Evolutionary conservation across 495 filamentous ascomycete genomes (phyloP), one percentile per base, ranked within the genome.

Genomic region (Chlorociboria aeruginascens): DNA sequence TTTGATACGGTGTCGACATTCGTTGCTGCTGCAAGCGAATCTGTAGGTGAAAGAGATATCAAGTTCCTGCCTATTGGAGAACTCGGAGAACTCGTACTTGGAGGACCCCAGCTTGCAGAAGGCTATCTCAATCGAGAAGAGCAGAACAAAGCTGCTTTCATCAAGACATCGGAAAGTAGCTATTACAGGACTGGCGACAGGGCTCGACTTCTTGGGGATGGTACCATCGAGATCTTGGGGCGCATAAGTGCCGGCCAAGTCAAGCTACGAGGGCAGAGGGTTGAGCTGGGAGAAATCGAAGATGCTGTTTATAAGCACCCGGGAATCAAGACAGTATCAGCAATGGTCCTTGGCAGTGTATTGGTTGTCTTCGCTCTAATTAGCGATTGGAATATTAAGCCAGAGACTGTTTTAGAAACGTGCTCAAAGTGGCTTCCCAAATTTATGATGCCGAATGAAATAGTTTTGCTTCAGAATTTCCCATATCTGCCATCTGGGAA

Each of bases 141-240:
- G 40, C 74, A 83, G n/a, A 95, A 83, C 0, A 67, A 72, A 11
- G 68, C 72, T 38, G 78, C 82, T 0, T 95, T 95, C 59, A 61
- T 76, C 4, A 12, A 32, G 0, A 42, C 70, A 14, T 52, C 75
- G 65, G 61, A 73, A 60, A 64, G 78, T 51, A 54, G 69, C 29
- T 67, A 90, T 16, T 95, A 95, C 63, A 72, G 85, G 17, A 97
- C 90, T 2, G 89, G 89, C 4, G 89, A 97, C 61, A 81, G 79
- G 51, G 90, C 83, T 0, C 69, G 79, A 12, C 73, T 89, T 32
- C 64, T 80, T 7, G 63, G 71, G 0, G 75, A 81, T 35, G 87
- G 88, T 1, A 71, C 71, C 0, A 68, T 95, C 1, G 85, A 95
- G 53, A 92, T 85, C 57, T 74, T 89, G 3, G 90, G 90, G 4